A percentile compares a stretch with the other conserved stretches of the same genome.
phyloP scores from a whole-genome alignment of 176 grass and related monocot species.

The Raddia guianensis region DNA sequence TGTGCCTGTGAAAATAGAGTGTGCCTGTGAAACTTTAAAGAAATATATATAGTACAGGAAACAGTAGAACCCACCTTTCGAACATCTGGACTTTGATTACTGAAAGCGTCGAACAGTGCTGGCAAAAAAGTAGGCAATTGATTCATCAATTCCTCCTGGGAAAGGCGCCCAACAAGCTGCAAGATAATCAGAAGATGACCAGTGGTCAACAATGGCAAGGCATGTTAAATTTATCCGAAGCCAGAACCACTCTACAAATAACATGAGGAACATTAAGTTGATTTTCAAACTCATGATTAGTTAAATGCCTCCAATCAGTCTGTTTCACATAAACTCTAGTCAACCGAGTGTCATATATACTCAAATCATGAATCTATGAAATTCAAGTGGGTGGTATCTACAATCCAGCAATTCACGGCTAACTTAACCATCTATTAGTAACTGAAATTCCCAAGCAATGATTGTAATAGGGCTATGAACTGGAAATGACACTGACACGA shows the following conservation, averaged over 20 bases:
- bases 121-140: slow-evolving; percentile 92
- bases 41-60: neutral
- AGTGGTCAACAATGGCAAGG: slow-evolving; percentile 28
- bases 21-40: neutral
- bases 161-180: slow-evolving; percentile 82
- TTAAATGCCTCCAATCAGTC: neutral
- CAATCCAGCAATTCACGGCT: neutral
- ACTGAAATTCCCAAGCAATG: neutral
- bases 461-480: neutral
- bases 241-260: neutral
- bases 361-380: neutral
- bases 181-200: slow-evolving; percentile 36
- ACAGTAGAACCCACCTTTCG: slow-evolving; percentile 67
- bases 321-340: neutral
- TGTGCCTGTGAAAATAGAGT: too few relatives aligned
- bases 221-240: neutral
- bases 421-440: neutral
- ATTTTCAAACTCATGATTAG: slow-evolving; percentile 9
- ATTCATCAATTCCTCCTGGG: slow-evolving; percentile 83
- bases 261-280: neutral
- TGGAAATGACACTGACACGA: neutral
- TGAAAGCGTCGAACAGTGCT: slow-evolving; percentile 92
- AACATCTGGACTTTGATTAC: slow-evolving; percentile 94
- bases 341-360: neutral
- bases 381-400: neutral